Conservation (phyloP, 2,329 filamentous ascomycete species). For the Scleromitrula shiraiana region DNA sequence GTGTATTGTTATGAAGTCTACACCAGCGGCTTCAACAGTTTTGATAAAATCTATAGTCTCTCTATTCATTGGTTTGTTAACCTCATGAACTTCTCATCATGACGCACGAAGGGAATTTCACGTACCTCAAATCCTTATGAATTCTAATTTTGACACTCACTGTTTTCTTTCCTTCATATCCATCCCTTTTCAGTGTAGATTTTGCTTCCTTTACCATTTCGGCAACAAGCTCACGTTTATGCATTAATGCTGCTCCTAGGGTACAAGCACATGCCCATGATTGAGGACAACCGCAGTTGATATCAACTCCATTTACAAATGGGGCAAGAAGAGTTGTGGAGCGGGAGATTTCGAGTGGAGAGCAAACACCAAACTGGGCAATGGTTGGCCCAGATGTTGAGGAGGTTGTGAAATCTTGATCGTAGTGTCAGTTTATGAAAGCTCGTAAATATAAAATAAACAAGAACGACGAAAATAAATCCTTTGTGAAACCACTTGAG, state of each 20-base stretch:
- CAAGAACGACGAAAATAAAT: no score
- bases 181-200: constrained; percentile 40
- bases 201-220: constrained; percentile 56
- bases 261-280: constrained; percentile 63
- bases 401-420: constrained; percentile 53
- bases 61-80: background rate
- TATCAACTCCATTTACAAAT: constrained; percentile 55
- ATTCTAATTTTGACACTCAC: constrained; percentile 66
- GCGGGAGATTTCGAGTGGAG: constrained; percentile 51
- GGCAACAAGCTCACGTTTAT: constrained; percentile 53
- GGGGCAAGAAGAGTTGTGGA: constrained; percentile 55
- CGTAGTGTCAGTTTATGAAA: background rate
- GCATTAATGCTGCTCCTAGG: constrained; percentile 63
- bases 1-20: constrained; percentile 65
- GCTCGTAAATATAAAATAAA: no score
- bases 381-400: constrained; percentile 50
- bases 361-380: constrained; percentile 59
- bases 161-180: constrained; percentile 41
- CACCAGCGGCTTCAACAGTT: constrained; percentile 48
- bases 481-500: no score
- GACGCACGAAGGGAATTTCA: no score
- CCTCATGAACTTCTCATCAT: no score
- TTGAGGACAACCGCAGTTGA: constrained; percentile 69
- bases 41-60: constrained; percentile 52
- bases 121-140: constrained; percentile 49